phyloP scores from a whole-genome alignment of 2,329 filamentous ascomycete species.

The Alternaria alternata region DNA sequence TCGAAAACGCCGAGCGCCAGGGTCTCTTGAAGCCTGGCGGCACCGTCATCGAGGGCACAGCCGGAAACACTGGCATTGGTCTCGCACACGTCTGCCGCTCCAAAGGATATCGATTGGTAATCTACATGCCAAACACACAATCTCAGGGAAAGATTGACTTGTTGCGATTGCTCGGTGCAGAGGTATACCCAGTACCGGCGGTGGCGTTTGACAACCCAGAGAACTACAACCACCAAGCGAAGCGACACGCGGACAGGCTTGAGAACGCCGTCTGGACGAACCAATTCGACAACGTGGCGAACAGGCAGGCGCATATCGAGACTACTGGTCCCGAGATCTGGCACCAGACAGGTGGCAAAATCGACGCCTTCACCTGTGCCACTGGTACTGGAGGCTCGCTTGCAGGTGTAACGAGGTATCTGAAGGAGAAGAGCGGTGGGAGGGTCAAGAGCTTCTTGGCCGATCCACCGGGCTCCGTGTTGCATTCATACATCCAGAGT shows the following conservation, averaged over 20 bases:
- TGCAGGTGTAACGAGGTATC: conserved; percentile 84
- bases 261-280: conserved; percentile 98
- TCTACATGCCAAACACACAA: conserved; percentile 99
- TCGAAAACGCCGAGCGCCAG: conserved; percentile 89
- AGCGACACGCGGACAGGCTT: conserved; percentile 82
- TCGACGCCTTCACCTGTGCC: conserved; percentile 95
- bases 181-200: conserved; percentile 94
- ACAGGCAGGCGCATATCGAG: conserved; percentile 92
- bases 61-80: conserved; percentile 97
- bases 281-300: conserved; percentile 97
- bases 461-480: conserved; percentile 90
- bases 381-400: conserved; percentile 93
- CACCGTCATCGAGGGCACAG: conserved; percentile 95
- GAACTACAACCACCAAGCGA: conserved; percentile 98
- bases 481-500: conserved; percentile 89
- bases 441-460: conserved; percentile 87
- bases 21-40: conserved; percentile 84
- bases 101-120: conserved; percentile 91
- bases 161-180: conserved; percentile 86
- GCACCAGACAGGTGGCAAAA: conserved; percentile 82
- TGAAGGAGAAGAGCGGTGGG: conserved; percentile 83
- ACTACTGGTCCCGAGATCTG: conserved; percentile 98
- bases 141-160: conserved; percentile 98
- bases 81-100: conserved; percentile 95
- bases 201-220: conserved; percentile 93